Conservation (phyloP, 148 eudicot species). For the Vaccinium vitisidaea region DNA sequence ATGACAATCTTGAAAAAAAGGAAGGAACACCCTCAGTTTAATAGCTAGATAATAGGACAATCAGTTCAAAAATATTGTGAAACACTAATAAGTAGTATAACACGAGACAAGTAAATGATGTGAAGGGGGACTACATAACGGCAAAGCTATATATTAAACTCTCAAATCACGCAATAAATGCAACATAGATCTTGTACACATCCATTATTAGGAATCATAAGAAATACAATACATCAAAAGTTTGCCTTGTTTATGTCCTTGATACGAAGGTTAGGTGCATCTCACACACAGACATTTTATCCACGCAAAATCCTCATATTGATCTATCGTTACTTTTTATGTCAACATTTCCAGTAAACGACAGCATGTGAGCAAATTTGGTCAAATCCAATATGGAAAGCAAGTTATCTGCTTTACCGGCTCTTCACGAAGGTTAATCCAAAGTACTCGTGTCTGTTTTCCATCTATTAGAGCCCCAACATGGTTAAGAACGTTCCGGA, state of each 20-base stretch:
- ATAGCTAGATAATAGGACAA: no score
- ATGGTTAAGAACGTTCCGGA: constrained; percentile 73
- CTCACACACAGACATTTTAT: background rate
- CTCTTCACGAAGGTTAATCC: constrained; percentile 97
- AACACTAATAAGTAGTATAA: no score
- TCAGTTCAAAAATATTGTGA: no score
- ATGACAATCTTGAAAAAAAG: no score
- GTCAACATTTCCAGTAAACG: background rate
- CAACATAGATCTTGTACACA: background rate
- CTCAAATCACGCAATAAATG: background rate
- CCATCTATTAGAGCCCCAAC: constrained; percentile 57
- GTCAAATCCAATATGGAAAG: background rate
- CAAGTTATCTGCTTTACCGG: constrained; percentile 47
- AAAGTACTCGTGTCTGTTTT: constrained; percentile 50
- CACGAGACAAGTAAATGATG: no score
- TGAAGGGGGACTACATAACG: background rate
- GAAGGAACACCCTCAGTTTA: no score
- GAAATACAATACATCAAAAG: background rate
- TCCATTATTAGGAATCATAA: background rate
- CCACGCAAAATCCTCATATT: background rate
- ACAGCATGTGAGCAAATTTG: background rate
- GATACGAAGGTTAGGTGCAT: background rate
- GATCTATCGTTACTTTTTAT: background rate
- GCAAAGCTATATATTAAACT: background rate
- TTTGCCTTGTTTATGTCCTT: background rate